Evolutionary conservation across 805 yeast genomes (phyloP).

Genomic region (Debaryomyces hansenii): DNA sequence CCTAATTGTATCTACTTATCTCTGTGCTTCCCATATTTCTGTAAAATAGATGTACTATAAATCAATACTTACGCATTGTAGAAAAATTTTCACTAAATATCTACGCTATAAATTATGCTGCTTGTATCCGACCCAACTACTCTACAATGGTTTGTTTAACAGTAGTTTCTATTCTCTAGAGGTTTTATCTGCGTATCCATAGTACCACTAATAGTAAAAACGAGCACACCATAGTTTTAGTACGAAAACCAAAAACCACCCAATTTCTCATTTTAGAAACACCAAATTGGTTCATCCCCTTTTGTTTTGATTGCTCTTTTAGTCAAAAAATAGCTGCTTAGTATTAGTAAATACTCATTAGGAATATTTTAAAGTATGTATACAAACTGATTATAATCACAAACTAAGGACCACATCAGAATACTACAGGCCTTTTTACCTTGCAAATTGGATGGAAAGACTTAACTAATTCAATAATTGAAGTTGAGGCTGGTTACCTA

Average conservation of each 20-base stretch:
- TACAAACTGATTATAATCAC: neutral
- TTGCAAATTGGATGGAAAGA: no score
- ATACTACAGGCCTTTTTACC: neutral
- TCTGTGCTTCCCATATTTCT: neutral
- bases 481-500: slow-evolving; percentile 19
- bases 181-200: neutral
- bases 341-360: neutral
- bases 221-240: neutral
- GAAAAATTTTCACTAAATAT: no score
- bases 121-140: neutral
- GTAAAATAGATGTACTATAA: neutral
- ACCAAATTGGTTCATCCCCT: slow-evolving; percentile 12
- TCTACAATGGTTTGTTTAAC: neutral
- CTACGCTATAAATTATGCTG: neutral
- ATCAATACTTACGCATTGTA: neutral
- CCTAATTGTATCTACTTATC: neutral
- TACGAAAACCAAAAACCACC: neutral
- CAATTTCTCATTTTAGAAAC: slow-evolving; percentile 8
- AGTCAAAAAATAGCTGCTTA: slow-evolving; percentile 1
- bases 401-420: neutral
- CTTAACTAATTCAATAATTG: neutral
- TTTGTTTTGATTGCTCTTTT: slow-evolving; percentile 11
- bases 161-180: neutral
- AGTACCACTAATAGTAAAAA: slow-evolving; percentile 2
- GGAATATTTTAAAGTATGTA: neutral